Evolutionary conservation across 768 basidiomycete species (phyloP).

Genomic region (Agrocybe chaxingu): DNA sequence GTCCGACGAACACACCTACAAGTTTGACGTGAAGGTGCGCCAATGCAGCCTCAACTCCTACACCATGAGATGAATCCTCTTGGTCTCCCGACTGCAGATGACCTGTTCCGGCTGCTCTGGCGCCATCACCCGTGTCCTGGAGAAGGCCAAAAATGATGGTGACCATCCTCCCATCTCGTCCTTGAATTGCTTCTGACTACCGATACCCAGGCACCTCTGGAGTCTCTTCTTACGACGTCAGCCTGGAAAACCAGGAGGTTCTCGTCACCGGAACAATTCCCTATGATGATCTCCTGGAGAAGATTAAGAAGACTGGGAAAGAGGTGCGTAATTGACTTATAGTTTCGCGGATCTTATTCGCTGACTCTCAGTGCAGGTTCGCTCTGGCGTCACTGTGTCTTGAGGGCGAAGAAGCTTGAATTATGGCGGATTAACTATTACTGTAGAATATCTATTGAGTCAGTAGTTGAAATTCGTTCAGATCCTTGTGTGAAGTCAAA

Average conservation of each 20-base stretch:
- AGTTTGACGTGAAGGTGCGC: constrained; percentile 80
- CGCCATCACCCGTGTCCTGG: constrained; percentile 71
- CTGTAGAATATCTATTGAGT: neutral
- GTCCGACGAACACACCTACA: constrained; percentile 50
- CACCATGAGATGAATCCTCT: neutral
- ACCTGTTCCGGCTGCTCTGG: constrained; percentile 85
- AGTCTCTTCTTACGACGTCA: constrained; percentile 55
- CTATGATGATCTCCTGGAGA: constrained; percentile 65
- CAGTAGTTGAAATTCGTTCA: neutral
- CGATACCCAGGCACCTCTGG: constrained; percentile 30
- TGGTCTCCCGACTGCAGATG: constrained; percentile 50
- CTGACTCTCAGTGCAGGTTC: constrained; percentile 15
- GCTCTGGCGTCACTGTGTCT: constrained; percentile 45
- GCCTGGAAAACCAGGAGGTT: constrained; percentile 70
- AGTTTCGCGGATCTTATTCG: neutral
- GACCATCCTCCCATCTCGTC: constrained; percentile 5
- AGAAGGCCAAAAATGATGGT: constrained; percentile 57
- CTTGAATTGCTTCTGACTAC: neutral
- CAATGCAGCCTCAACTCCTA: neutral
- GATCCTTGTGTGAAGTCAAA: neutral
- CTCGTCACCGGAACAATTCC: constrained; percentile 55
- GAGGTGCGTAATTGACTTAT: constrained; percentile 45
- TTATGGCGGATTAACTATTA: constrained; percentile 14
- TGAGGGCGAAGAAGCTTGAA: too few species aligned
- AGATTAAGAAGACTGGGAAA: constrained; percentile 91